Evolutionary conservation across 2,329 filamentous ascomycete genomes (phyloP), one percentile per base, ranked within the genome.

Genomic region (Penicillium frequentans): DNA sequence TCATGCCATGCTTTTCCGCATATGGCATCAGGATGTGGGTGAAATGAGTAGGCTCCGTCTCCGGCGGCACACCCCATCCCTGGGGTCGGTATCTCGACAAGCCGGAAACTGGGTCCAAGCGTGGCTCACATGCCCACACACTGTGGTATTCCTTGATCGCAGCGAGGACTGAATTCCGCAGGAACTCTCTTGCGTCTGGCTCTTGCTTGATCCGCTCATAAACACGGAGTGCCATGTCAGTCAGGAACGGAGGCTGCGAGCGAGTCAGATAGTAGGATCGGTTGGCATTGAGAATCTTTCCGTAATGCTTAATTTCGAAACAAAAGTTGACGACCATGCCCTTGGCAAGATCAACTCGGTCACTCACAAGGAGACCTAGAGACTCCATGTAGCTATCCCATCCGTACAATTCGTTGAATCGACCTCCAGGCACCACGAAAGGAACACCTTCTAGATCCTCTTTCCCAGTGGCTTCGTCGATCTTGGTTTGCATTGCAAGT

Each of bases 371-470:
- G 57, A 99, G 82, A 19, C 95, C 95, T 3, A 98, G 81, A 5
- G 93, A 95, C 73, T 93, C 91, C 92, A 99, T 98, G 80, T 98
- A 99, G 73, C 92, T 97, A 76, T 99, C 95, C 95, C 95, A 99
- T 47, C 93, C 93, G 72, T 99, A 99, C 23, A 99, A 78, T 75
- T 99, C 95, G 75, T 99, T 99, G 86, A 99, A 99, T 29, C 95
- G 86, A 24, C 95, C 95, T 58, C 95, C 95, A 0, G 95, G 95
- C 3, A 99, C 95, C n/a, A 98, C 92, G 67, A 98, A 99, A 0
- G 95, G 93, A 57, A 96, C 82, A 3, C 95, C 95, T 35, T 83
- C 82, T 42, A 96, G 79, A 3, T 89, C 89, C 60, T 84, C 86
- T 71, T 90, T 82, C 39, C 88, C 88, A 3, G 89, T 90, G 24